Evolutionary conservation across 2,329 filamentous ascomycete genomes (phyloP), one percentile per base, ranked within the genome.

Genomic region (Monascus ruber): DNA sequence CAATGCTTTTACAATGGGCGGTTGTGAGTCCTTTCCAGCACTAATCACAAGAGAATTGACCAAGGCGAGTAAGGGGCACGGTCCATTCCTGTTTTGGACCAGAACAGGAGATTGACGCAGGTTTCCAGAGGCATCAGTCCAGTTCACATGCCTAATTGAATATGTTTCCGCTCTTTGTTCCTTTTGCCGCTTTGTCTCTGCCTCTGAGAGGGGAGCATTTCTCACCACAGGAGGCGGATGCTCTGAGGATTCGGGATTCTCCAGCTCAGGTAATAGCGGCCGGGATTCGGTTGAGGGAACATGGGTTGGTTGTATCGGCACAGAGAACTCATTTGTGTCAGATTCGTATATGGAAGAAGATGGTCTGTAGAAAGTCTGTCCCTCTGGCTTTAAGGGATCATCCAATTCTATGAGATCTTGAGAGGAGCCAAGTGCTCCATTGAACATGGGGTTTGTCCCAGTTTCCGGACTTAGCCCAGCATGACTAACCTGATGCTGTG

Each of bases 31-130:
- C 3, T 78, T 69, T 1, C 83, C 81, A 0, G 87, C 89, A 2
- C 86, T 88, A 39, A 98, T 66, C 0, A 86, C 83, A 10, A 98
- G 70, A 1, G 88, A 88, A 58, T 98, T 98, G 42, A 96, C 88
- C 4, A 98, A 70, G 2, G 91, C 91, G 25, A 98, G 77, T 9
- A 98, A 66, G 1, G 91, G 91, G 60, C 91, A 98, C 1, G 91
- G 91, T 0, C 91, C 91, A 52, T 98, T 98, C 41, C 81, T 78
- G 50, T 95, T 96, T 55, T 98, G 89, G 3, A 93, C 79, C 32
- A 96, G 68, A 40, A 96, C 86, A 0, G 91, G 89, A 0, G 86
- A 89, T n/a, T 74, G 73, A 33, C 85, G 74, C 31, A 85, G 70
- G 38, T 77, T 77, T n/a, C 74, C 70, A 1, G 69, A 58, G 0